These are phyloP conservation scores for Leavenworthia alabamica DNA, from an alignment of 345 rosid genomes.

Conservation along the genomic window DNA sequence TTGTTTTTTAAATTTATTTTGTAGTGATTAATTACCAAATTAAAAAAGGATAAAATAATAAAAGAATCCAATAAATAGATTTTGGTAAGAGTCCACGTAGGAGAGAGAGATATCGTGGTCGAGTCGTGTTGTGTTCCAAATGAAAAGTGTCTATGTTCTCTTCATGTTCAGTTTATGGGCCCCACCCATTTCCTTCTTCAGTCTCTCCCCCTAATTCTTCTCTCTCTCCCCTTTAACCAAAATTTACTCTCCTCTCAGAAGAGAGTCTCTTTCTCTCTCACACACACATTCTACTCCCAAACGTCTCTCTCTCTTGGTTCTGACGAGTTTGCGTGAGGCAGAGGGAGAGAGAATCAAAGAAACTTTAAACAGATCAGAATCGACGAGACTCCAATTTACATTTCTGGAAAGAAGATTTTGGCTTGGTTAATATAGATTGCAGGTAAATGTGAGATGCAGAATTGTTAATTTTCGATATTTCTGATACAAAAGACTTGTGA, in stretches of 20 bases:
- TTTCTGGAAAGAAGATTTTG: not conserved
- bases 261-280: not conserved
- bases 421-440: not conserved
- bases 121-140: slow-evolving; percentile 30
- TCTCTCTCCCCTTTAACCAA: not conserved
- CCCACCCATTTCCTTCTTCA: slow-evolving; percentile 21
- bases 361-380: not conserved
- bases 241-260: not conserved
- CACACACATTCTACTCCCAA: not conserved
- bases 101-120: slow-evolving; percentile 34
- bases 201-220: slow-evolving; percentile 1
- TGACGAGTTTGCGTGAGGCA: slow-evolving; percentile 6
- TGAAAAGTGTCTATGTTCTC: slow-evolving; percentile 35
- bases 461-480: not conserved
- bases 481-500: not conserved
- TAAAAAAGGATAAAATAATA: not conserved
- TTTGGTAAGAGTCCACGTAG: slow-evolving; percentile 31
- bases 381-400: not conserved
- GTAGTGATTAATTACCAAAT: not conserved
- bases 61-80: slow-evolving; percentile 2
- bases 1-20: not conserved
- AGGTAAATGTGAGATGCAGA: slow-evolving; percentile 17
- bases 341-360: not conserved
- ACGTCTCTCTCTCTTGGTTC: not conserved
- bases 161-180: slow-evolving; percentile 27